Percentiles rank a stretch among this genome's conserved stretches.
Conservation (phyloP, 1,284 basidiomycete genomes). For the Cryptococcus neoformans region DNA sequence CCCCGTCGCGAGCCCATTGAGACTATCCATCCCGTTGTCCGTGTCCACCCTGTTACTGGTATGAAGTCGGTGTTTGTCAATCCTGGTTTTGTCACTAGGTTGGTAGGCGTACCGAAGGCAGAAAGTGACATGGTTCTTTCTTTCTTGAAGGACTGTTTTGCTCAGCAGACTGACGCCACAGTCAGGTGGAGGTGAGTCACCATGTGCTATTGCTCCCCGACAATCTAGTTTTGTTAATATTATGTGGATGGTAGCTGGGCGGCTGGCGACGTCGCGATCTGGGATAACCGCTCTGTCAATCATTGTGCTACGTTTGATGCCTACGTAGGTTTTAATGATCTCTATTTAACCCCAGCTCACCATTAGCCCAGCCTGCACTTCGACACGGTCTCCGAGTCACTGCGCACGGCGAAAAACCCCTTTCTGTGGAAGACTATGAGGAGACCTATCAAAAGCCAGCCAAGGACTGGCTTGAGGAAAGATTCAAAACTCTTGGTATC, state of each 20-base stretch:
- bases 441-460: slow-evolving; percentile 43
- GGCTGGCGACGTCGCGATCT: slow-evolving; percentile 45
- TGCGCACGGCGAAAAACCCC: slow-evolving; percentile 71
- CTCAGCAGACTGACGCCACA: slow-evolving; percentile 43
- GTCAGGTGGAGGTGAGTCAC: slow-evolving; percentile 21
- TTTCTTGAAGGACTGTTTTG: slow-evolving; percentile 68
- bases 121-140: slow-evolving; percentile 69
- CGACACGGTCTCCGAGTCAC: slow-evolving; percentile 78
- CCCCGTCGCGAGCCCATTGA: slow-evolving; percentile 68
- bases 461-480: slow-evolving; percentile 45
- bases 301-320: slow-evolving; percentile 62
- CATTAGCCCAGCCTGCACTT: slow-evolving; percentile 40
- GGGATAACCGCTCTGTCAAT: slow-evolving; percentile 57
- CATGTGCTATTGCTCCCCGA: no score
- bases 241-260: slow-evolving; percentile 24
- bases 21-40: slow-evolving; percentile 54
- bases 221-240: no score
- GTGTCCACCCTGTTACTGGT: slow-evolving; percentile 48
- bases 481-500: slow-evolving; percentile 38
- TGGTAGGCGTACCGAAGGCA: slow-evolving; percentile 71
- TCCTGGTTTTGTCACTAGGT: slow-evolving; percentile 56
- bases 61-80: slow-evolving; percentile 50
- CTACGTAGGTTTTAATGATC: slow-evolving; percentile 14
- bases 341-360: slow-evolving; percentile 4
- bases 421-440: slow-evolving; percentile 73